Evolutionary conservation across 163 green algal genomes (phyloP), one percentile per base, ranked within the genome.

Genomic region (Volvox carteri): DNA sequence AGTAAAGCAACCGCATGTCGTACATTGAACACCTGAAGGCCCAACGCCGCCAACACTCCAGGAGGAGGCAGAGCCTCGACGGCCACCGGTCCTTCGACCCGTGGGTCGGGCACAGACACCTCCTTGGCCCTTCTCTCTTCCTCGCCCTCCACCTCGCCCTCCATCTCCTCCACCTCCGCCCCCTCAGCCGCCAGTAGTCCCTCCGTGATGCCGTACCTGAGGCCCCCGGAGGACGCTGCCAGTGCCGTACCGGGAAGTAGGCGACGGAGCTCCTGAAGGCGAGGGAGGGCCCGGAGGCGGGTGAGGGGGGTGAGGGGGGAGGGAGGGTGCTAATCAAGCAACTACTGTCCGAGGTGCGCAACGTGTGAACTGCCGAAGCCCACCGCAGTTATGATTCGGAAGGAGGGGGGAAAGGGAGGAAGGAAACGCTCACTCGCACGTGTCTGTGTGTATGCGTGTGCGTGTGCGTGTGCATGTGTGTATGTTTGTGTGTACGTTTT

Each of bases 181-280:
- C 21, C 76, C 4, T 35, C 56, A 56, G 37, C 21, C 76, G 12
- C 52, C 56, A 56, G 37, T 35, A 87, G 80, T n/a, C 80, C 80
- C 35, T 79, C 65, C 21, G 80, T 87, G 46, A 33, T 28, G 5
- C 50, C 83, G 68, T 88, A 88, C 37, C 37, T 18, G 23, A 83
- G 50, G 48, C 83, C 83, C 3, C 50, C 74, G 19, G 70, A 68
- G 39, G 83, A n/a, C n/a, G n/a, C 68, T 1, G 18, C 2, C 37
- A 88, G 68, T 19, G 70, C 83, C 2, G 12, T 3, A 4, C 25
- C n/a, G 4, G 83, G 83, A 33, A 88, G 83, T 28, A 88, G 68
- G 16, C 16, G 42, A 3, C 48, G 68, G 5, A 83, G 58, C 46
- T 80, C 62, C 81, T 88, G 81, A 37, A 35, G 54, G 12, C 68